phyloP scores from a whole-genome alignment of 2,329 filamentous ascomycete species.

The Paracoccidioides lutzii region DNA sequence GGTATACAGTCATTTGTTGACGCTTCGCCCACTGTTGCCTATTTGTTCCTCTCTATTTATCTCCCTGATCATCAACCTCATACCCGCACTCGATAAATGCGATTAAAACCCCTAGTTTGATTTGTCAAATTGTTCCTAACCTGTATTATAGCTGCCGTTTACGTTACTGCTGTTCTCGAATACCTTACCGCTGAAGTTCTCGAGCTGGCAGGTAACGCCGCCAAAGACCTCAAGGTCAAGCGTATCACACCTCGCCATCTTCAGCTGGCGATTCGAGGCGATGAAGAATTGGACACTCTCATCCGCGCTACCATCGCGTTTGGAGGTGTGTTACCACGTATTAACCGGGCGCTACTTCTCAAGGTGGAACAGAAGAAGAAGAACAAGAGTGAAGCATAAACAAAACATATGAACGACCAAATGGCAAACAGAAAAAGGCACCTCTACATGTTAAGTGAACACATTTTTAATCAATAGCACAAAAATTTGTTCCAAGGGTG shows the following conservation, averaged over 20 bases:
- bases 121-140: background rate
- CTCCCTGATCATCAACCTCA: background rate
- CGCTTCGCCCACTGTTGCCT: background rate
- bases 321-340: slow-evolving; percentile 94
- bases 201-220: slow-evolving; percentile 93
- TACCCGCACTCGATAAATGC: background rate
- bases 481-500: background rate
- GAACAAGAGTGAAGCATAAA: slow-evolving; percentile 41
- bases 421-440: slow-evolving; percentile 10
- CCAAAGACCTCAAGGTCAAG: slow-evolving; percentile 99
- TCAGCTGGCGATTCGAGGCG: slow-evolving; percentile 93
- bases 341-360: slow-evolving; percentile 90
- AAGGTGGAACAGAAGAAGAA: slow-evolving; percentile 99
- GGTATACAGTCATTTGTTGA: slow-evolving; percentile 23
- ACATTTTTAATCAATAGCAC: slow-evolving; percentile 6
- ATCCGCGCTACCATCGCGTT: slow-evolving; percentile 97
- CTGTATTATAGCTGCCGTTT: slow-evolving; percentile 59
- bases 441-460: background rate
- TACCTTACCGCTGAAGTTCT: slow-evolving; percentile 97
- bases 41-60: background rate
- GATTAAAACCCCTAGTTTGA: background rate
- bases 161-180: slow-evolving; percentile 94
- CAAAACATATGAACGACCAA: slow-evolving; percentile 14
- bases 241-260: slow-evolving; percentile 96
- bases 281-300: slow-evolving; percentile 94